Evolutionary conservation across 768 basidiomycete genomes (phyloP).

Genomic region (Pisolithus sp.): DNA sequence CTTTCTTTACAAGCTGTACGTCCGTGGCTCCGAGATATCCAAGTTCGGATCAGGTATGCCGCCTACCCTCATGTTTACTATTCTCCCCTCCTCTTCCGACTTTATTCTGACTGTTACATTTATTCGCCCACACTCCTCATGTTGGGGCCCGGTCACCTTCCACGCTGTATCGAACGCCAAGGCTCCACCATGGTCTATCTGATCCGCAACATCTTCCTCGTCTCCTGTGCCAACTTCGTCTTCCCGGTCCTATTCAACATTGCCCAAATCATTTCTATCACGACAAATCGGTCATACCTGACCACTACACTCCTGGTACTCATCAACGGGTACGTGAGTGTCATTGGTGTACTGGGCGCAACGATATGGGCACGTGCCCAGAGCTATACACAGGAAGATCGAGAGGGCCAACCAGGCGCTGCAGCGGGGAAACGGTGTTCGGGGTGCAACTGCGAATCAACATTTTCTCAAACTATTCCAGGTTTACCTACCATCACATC

Average conservation of each 20-base stretch:
- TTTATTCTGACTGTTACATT: no score
- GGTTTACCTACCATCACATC: no score
- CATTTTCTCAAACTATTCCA: no score
- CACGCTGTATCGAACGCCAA: neutral
- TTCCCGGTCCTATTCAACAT: slow-evolving; percentile 33
- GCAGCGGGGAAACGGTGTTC: no score
- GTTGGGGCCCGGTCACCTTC: no score
- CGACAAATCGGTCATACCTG: neutral
- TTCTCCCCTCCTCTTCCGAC: neutral
- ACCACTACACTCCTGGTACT: slow-evolving; percentile 6
- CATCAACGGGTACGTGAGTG: slow-evolving; percentile 25
- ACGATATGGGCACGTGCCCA: slow-evolving; percentile 27
- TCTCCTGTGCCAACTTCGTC: slow-evolving; percentile 33
- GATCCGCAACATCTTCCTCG: slow-evolving; percentile 29
- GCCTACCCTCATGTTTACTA: neutral
- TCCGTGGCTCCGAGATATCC: neutral
- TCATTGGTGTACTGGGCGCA: slow-evolving; percentile 33
- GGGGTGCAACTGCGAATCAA: no score
- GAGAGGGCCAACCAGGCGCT: no score
- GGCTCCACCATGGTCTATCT: slow-evolving; percentile 8
- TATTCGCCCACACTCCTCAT: no score
- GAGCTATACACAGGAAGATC: neutral
- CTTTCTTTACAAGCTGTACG: slow-evolving; percentile 19
- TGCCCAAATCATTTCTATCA: slow-evolving; percentile 19
- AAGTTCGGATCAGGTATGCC: neutral